Percentiles rank a stretch among this genome's conserved stretches.
Conservation (phyloP, 1,139 yeast species). For the Yamadazyma spencermartinsiae region DNA sequence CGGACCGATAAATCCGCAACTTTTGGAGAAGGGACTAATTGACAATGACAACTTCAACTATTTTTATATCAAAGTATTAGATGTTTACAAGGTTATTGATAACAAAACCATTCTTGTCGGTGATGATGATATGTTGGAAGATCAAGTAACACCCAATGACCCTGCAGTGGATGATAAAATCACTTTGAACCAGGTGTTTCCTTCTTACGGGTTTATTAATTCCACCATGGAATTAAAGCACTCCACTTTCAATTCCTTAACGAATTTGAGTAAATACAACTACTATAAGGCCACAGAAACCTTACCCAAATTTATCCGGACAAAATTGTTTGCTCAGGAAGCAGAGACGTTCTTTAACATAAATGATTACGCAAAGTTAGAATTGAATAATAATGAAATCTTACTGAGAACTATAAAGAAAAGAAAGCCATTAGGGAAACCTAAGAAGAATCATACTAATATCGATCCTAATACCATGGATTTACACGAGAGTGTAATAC, state of each 20-base stretch:
- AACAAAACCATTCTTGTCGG: conserved; percentile 21
- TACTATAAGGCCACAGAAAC: conserved; percentile 29
- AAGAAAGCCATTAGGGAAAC: conserved; percentile 29
- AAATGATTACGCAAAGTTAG: conserved; percentile 29
- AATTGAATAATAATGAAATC: conserved; percentile 18
- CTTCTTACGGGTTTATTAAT: conserved; percentile 40
- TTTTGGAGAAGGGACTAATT: conserved; percentile 25
- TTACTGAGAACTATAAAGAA: conserved; percentile 9
- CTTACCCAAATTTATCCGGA: conserved; percentile 12
- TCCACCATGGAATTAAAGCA: conserved; percentile 31
- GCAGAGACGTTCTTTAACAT: conserved; percentile 31
- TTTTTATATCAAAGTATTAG: conserved; percentile 30
- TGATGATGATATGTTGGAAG: conserved; percentile 5
- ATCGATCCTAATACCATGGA: conserved; percentile 44
- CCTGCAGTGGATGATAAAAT: conserved; percentile 21
- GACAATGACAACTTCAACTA: conserved; percentile 22
- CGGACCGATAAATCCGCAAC: conserved; percentile 22
- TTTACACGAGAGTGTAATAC: conserved; percentile 41
- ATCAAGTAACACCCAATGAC: conserved; percentile 6
- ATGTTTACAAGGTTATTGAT: conserved; percentile 19
- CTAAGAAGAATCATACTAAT: conserved; percentile 32
- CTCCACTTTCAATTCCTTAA: conserved; percentile 39
- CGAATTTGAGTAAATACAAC: conserved; percentile 35
- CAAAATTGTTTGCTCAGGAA: conserved; percentile 33
- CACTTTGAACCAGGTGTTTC: conserved; percentile 42